Conservation (phyloP, 257 asterid species). For the Asclepias syriaca region DNA sequence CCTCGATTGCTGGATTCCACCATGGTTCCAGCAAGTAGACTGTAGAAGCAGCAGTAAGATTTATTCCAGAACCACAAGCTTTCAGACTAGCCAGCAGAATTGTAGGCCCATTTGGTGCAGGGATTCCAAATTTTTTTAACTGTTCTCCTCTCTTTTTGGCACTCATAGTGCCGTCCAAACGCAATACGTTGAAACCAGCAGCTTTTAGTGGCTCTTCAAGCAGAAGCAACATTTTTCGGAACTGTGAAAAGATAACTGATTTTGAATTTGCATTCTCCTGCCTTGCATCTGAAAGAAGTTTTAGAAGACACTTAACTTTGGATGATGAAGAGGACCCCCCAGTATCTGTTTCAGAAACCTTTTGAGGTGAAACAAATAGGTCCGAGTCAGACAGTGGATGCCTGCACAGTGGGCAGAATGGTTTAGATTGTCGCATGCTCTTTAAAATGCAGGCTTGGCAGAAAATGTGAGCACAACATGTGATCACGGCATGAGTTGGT, state of each 20-base stretch:
- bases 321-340: conserved; percentile 38
- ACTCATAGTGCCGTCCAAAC: conserved; percentile 74
- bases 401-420: conserved; percentile 83
- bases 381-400: conserved; percentile 58
- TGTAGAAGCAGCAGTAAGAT: conserved; percentile 72
- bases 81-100: conserved; percentile 78
- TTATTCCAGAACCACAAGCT: conserved; percentile 78
- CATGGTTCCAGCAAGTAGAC: conserved; percentile 89
- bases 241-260: conserved; percentile 80
- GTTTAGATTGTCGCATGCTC: conserved; percentile 51
- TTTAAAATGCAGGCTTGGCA: conserved; percentile 66
- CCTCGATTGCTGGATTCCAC: conserved; percentile 98
- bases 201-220: conserved; percentile 63
- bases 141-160: conserved; percentile 56
- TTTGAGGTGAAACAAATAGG: conserved; percentile 53
- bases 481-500: conserved; percentile 51
- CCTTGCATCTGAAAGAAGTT: conserved; percentile 45
- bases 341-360: conserved; percentile 26
- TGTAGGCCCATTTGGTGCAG: conserved; percentile 59
- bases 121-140: conserved; percentile 52
- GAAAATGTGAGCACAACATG: conserved; percentile 67
- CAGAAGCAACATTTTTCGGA: conserved; percentile 61
- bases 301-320: conserved; percentile 60
- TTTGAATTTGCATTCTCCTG: conserved; percentile 44
- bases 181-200: conserved; percentile 61